A percentile compares a stretch with the other conserved stretches of the same genome.
These are phyloP conservation scores for Pseudogymnoascus sp. DNA, from an alignment of 2,329 filamentous ascomycete genomes.

Conservation along the genomic window DNA sequence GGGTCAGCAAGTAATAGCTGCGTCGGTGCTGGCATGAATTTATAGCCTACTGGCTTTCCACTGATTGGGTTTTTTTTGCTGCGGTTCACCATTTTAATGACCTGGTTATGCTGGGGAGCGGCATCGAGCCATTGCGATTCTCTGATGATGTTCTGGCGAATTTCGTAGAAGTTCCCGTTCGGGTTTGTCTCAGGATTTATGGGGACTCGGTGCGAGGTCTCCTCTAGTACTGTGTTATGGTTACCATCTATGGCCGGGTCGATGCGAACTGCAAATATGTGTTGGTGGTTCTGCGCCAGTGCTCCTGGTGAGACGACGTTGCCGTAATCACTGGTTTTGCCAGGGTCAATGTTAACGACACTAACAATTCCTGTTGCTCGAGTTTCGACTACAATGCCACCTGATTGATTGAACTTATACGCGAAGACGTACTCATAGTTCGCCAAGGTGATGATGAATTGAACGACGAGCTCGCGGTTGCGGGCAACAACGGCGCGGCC, in stretches of 20 bases:
- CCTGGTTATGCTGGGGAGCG: conserved; percentile 46
- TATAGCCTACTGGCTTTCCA: conserved; percentile 76
- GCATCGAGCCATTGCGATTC: conserved; percentile 38
- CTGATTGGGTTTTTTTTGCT: conserved; percentile 73
- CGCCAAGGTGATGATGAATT: conserved; percentile 60
- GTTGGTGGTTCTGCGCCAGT: conserved; percentile 53
- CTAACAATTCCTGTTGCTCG: conserved; percentile 59
- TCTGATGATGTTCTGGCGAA: conserved; percentile 37
- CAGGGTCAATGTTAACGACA: conserved; percentile 47
- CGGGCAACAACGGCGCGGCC: conserved; percentile 54
- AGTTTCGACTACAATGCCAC: conserved; percentile 53
- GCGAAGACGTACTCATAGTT: conserved; percentile 67
- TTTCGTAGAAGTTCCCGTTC: conserved; percentile 45
- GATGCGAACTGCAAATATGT: conserved; percentile 48
- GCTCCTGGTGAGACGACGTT: conserved; percentile 57
- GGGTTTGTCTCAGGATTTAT: conserved; percentile 41
- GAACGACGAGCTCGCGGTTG: conserved; percentile 55
- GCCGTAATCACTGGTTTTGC: conserved; percentile 45
- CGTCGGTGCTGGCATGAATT: conserved; percentile 78
- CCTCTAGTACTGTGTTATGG: conserved; percentile 45
- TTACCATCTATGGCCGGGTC: conserved; percentile 51
- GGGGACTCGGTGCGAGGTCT: conserved; percentile 45
- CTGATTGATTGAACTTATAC: conserved; percentile 57
- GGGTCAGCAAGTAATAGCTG: conserved; percentile 73
- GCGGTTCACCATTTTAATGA: conserved; percentile 84